Conservation (phyloP, 225 moss, liverwort and hornwort species). For the Physcomitrellopsis africana region DNA sequence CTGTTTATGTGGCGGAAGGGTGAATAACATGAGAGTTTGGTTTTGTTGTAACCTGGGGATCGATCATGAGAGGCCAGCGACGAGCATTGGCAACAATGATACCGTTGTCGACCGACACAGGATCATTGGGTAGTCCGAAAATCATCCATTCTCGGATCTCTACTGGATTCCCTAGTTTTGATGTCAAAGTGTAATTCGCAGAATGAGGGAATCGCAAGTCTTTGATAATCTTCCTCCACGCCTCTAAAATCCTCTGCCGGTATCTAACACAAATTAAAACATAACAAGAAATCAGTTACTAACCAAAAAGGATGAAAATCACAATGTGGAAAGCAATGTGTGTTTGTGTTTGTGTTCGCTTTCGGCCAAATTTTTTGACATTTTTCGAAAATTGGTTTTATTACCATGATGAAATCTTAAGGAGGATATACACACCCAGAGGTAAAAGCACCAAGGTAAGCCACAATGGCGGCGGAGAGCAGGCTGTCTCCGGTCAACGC, state of each 20-base stretch:
- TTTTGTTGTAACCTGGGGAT: constrained; percentile 65
- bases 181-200: constrained; percentile 55
- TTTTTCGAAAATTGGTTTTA: no score
- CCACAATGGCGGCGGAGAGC: constrained; percentile 81
- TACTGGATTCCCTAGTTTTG: constrained; percentile 75
- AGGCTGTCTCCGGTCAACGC: constrained; percentile 83
- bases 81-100: constrained; percentile 87
- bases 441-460: constrained; percentile 90
- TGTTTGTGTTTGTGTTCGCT: no score
- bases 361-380: no score
- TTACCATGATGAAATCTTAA: no score
- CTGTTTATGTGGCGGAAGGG: no score
- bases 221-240: constrained; percentile 71
- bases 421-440: constrained; percentile 43
- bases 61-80: constrained; percentile 97
- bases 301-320: no score
- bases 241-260: constrained; percentile 67
- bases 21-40: no score
- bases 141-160: constrained; percentile 92
- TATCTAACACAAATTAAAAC: constrained; percentile 43
- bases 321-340: no score
- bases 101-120: constrained; percentile 87
- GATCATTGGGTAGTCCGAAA: constrained; percentile 87
- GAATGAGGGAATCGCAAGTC: constrained; percentile 73
- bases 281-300: no score